Evolutionary conservation across 495 filamentous ascomycete species (phyloP).

Genomic region (Trichoderma virens): DNA sequence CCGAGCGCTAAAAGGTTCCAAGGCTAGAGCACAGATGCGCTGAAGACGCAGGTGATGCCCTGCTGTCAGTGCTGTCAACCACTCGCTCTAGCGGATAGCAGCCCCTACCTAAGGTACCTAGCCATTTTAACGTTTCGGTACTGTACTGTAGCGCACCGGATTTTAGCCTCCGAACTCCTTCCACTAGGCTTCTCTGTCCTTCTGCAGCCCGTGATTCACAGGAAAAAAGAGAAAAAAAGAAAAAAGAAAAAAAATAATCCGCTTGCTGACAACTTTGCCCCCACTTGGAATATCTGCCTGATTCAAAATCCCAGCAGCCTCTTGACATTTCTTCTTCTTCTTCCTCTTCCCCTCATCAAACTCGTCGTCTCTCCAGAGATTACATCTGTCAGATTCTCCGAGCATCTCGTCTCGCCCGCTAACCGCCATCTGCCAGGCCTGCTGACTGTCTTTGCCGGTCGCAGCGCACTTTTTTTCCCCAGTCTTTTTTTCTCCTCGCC

Average conservation of each 20-base stretch:
- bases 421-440: neutral
- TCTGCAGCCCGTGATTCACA: neutral
- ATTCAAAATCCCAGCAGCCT: conserved; percentile 1
- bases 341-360: neutral
- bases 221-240: neutral
- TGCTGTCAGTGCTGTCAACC: too few species aligned
- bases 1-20: too few species aligned
- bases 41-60: too few species aligned
- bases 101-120: too few species aligned
- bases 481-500: neutral
- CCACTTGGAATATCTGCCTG: neutral
- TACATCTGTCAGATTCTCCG: neutral
- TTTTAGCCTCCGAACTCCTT: too few species aligned
- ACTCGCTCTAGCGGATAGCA: too few species aligned
- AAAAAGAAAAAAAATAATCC: neutral
- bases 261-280: neutral
- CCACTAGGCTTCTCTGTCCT: neutral
- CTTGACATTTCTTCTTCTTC: conserved; percentile 9
- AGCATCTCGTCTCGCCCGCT: neutral
- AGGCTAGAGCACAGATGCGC: too few species aligned
- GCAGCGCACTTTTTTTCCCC: conserved; percentile 9
- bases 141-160: too few species aligned
- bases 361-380: conserved; percentile 5
- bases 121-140: too few species aligned
- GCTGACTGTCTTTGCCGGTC: conserved; percentile 3